Evolutionary conservation across 1,139 yeast species (phyloP), one percentile per base, ranked within the genome.

Genomic region (Geotrichum europaeum): DNA sequence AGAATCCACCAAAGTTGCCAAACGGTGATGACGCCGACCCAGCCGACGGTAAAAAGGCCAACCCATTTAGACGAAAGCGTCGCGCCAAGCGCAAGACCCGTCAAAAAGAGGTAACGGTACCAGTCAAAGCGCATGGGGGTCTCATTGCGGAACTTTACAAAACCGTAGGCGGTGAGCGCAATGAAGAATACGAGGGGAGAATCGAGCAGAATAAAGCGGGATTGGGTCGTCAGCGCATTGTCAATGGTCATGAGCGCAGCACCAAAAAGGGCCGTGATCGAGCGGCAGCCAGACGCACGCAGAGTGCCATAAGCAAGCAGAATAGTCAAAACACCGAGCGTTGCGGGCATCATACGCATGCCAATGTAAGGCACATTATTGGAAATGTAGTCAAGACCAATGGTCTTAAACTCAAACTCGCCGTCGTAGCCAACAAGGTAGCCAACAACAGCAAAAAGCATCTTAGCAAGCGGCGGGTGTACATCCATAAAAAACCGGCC

Each of bases 401-500:
- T 94, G 69, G 82, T 85, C 62, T 90, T 96, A 70, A 94, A 95
- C 73, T 94, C 90, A 78, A 92, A 95, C 49, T 81, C 76, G 12
- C 99, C 99, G 69, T 88, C 86, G 73, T 89, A 95, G 1, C 97
- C 96, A 62, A 86, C 84, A 51, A 94, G 72, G 82, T 86, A 91
- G 49, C 99, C 99, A 54, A 87, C 94, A 64, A 84, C 82, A 0
- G 99, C 99, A 75, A 91, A 88, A 67, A 92, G 80, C 74, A 95
- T 79, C 75, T 95, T 95, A 56, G 97, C 99, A 75, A 95, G 87
- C 22, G 99, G 99, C 49, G 99, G 99, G 75, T 95, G 99, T 63
- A 95, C 84, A 75, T 95, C 99, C 73, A 95, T 94, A 74, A 90
- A 95, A 74, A 89, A 86, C 51, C 80, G 78, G 20, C 90, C 89